phyloP scores from a whole-genome alignment of 1,284 basidiomycete genomes.

The Cutaneotrichosporon cyanovorans region DNA sequence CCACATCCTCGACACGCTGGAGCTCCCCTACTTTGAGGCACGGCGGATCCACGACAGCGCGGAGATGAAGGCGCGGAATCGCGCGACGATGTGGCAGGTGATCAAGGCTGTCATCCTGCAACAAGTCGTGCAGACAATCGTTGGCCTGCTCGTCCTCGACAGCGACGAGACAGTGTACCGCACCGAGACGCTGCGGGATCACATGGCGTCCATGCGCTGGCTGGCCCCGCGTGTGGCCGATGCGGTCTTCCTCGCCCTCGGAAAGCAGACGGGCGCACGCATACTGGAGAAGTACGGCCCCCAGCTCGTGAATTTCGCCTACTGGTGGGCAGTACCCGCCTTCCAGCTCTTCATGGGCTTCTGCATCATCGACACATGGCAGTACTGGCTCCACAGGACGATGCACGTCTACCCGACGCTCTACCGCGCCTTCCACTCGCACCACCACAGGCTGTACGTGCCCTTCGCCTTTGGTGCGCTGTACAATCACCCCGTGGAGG shows the following conservation, averaged over 20 bases:
- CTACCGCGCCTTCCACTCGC: constrained; percentile 86
- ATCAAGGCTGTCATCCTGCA: constrained; percentile 72
- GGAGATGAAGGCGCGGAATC: constrained; percentile 71
- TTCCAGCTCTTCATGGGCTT: constrained; percentile 72
- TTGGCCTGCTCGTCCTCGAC: constrained; percentile 66
- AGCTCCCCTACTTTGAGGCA: constrained; percentile 70
- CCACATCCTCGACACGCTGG: constrained; percentile 66
- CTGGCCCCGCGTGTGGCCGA: constrained; percentile 48
- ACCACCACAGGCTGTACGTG: constrained; percentile 93
- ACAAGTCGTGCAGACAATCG: constrained; percentile 72
- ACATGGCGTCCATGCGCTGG: constrained; percentile 50
- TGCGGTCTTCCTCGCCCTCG: constrained; percentile 48
- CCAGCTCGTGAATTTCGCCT: constrained; percentile 59
- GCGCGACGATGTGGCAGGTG: constrained; percentile 64
- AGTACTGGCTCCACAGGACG: constrained; percentile 88
- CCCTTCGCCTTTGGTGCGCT: constrained; percentile 95
- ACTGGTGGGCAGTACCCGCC: constrained; percentile 90
- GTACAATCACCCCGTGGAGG: constrained; percentile 96
- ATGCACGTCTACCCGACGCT: constrained; percentile 89
- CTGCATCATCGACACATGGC: constrained; percentile 95
- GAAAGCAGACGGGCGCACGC: constrained; percentile 37
- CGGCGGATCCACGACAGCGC: constrained; percentile 81
- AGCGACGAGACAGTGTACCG: constrained; percentile 46
- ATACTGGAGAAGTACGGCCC: constrained; percentile 51
- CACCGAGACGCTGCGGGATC: constrained; percentile 50